Percentiles rank a stretch among this genome's conserved stretches.
phyloP scores from a whole-genome alignment of 2,329 filamentous ascomycete genomes.

The Fusarium sp. region DNA sequence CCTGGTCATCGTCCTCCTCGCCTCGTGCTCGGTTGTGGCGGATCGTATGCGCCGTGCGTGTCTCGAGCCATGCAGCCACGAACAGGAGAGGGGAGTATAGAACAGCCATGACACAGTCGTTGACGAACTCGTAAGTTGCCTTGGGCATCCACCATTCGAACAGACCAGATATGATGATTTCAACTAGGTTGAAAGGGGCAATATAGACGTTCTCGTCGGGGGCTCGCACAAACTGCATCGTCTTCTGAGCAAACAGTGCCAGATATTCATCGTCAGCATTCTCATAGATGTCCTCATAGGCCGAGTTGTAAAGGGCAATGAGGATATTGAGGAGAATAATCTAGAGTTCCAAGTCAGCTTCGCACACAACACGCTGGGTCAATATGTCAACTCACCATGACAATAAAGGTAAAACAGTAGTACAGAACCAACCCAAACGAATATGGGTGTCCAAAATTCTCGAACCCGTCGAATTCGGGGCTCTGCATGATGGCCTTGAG shows the following conservation, averaged over 20 bases:
- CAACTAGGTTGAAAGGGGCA: conserved; percentile 92
- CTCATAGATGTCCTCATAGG: conserved; percentile 93
- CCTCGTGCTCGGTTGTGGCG: conserved; percentile 80
- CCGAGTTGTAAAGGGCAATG: conserved; percentile 96
- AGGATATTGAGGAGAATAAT: conserved; percentile 91
- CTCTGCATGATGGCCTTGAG: conserved; percentile 91
- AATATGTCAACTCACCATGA: conserved; percentile 76
- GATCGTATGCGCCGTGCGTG: conserved; percentile 73
- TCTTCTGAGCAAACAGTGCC: conserved; percentile 92
- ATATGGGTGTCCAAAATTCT: conserved; percentile 89
- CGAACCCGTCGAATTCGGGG: conserved; percentile 90
- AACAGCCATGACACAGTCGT: conserved; percentile 87
- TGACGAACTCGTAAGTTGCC: conserved; percentile 79
- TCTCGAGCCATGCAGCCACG: conserved; percentile 80
- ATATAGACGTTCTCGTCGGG: conserved; percentile 99
- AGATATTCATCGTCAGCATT: conserved; percentile 97
- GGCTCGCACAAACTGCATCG: conserved; percentile 95
- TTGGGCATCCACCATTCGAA: conserved; percentile 97
- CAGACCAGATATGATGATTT: conserved; percentile 81
- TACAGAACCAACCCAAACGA: conserved; percentile 96
- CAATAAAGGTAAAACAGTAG: conserved; percentile 96
- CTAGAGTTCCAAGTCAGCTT: conserved; percentile 45
- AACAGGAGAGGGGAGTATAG: conserved; percentile 88
- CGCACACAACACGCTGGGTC: neutral
- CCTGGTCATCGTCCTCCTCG: conserved; percentile 88